phyloP scores from a whole-genome alignment of 257 asterid genomes.

The Hygrophila difformis region DNA sequence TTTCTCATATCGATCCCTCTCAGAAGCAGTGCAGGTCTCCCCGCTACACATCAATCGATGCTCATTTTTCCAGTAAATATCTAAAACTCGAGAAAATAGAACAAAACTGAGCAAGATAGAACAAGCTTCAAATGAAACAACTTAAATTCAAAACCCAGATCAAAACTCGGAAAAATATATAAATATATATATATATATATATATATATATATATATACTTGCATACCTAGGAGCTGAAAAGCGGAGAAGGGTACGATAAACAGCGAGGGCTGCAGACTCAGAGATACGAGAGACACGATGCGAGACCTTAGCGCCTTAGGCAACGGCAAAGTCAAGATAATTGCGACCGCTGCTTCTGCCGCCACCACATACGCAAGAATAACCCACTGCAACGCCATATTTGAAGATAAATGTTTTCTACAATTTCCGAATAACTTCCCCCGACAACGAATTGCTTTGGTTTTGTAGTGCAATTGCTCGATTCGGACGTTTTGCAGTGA shows the following conservation, averaged over 20 bases:
- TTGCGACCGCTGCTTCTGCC: slow-evolving; percentile 70
- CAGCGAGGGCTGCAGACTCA: slow-evolving; percentile 68
- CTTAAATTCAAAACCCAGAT: background rate
- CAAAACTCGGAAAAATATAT: slow-evolving; percentile 3
- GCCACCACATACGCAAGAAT: slow-evolving; percentile 80
- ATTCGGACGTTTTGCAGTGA: no score
- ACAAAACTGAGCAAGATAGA: background rate
- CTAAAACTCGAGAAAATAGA: slow-evolving; percentile 19
- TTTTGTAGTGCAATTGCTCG: no score
- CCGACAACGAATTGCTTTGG: no score
- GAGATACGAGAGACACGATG: slow-evolving; percentile 53
- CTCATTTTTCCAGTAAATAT: slow-evolving; percentile 90
- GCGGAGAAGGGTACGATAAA: slow-evolving; percentile 75
- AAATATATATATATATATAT: no score
- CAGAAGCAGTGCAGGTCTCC: slow-evolving; percentile 81
- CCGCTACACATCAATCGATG: slow-evolving; percentile 84
- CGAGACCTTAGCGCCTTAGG: slow-evolving; percentile 64
- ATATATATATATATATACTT: no score
- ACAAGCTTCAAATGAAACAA: background rate
- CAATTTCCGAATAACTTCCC: no score
- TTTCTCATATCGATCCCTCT: slow-evolving; percentile 85
- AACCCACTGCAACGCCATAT: slow-evolving; percentile 89
- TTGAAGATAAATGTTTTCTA: no score
- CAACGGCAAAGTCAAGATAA: slow-evolving; percentile 59
- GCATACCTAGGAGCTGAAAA: slow-evolving; percentile 82